Evolutionary conservation across 2,329 filamentous ascomycete genomes (phyloP).

Genomic region (Madurella mycetomatis): DNA sequence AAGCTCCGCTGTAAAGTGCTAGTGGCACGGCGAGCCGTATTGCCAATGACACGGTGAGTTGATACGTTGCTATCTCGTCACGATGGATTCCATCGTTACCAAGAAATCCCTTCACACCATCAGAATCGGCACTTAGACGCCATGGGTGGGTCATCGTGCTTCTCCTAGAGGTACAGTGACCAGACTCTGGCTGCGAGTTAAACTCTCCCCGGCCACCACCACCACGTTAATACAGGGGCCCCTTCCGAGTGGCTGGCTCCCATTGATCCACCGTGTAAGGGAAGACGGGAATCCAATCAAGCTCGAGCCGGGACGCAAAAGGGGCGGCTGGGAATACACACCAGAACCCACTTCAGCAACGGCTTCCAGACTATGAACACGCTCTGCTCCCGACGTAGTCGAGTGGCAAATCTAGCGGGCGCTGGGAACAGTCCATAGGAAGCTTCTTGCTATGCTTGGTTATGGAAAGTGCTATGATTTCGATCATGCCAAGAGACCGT

Average conservation of each 20-base stretch:
- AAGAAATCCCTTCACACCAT: not conserved
- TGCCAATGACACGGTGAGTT: not conserved
- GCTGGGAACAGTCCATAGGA: not conserved
- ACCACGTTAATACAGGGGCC: conserved; percentile 4
- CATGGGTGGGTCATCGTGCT: conserved; percentile 6
- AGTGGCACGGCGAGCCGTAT: not conserved
- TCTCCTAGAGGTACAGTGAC: conserved; percentile 16
- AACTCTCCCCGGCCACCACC: conserved; percentile 7
- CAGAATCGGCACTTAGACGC: not conserved
- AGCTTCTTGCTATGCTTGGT: not conserved
- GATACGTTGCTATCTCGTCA: not conserved
- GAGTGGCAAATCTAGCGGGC: not conserved
- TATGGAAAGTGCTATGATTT: not conserved
- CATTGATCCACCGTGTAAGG: conserved; percentile 1
- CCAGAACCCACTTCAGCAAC: not conserved
- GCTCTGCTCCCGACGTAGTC: no score
- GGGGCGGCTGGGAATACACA: not conserved
- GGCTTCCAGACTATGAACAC: no score
- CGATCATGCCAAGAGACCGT: conserved; percentile 9
- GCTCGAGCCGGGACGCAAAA: not conserved
- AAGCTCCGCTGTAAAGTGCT: no score
- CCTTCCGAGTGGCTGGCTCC: conserved; percentile 19
- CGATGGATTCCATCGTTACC: not conserved
- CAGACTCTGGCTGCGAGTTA: conserved; percentile 13
- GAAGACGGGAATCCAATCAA: conserved; percentile 9